Conservation (phyloP, 306 rosid species). For the Argentina anserina region DNA sequence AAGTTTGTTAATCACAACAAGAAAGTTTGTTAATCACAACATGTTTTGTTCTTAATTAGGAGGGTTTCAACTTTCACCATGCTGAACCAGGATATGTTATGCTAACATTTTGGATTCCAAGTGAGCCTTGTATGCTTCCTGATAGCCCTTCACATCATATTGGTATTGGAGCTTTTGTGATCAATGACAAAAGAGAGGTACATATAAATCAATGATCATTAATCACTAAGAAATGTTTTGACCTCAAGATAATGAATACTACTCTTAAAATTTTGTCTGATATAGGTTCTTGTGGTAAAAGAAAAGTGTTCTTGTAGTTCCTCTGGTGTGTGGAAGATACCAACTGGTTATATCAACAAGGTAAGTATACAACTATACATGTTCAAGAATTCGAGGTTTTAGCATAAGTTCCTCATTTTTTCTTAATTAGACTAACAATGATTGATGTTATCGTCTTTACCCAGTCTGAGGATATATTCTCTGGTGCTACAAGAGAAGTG, state of each 20-base stretch:
- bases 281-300: conserved; percentile 44
- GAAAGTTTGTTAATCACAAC: background rate
- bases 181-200: conserved; percentile 40
- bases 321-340: conserved; percentile 36
- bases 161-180: conserved; percentile 41
- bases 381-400: background rate
- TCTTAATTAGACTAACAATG: background rate
- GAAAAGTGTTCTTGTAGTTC: conserved; percentile 39
- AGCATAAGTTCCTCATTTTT: background rate
- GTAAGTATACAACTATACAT: no score
- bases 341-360: conserved; percentile 45
- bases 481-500: conserved; percentile 42
- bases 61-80: conserved; percentile 48
- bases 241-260: background rate
- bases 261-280: background rate
- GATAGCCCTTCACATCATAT: conserved; percentile 48
- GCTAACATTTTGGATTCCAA: conserved; percentile 43
- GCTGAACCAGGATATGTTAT: conserved; percentile 49
- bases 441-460: background rate
- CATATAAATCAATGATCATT: background rate
- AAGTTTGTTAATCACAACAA: background rate
- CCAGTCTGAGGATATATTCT: conserved; percentile 42
- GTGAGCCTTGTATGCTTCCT: conserved; percentile 38
- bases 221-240: background rate
- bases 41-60: conserved; percentile 24